Evolutionary conservation across 2,329 filamentous ascomycete genomes (phyloP).

Genomic region (Sphaerulina populicola): DNA sequence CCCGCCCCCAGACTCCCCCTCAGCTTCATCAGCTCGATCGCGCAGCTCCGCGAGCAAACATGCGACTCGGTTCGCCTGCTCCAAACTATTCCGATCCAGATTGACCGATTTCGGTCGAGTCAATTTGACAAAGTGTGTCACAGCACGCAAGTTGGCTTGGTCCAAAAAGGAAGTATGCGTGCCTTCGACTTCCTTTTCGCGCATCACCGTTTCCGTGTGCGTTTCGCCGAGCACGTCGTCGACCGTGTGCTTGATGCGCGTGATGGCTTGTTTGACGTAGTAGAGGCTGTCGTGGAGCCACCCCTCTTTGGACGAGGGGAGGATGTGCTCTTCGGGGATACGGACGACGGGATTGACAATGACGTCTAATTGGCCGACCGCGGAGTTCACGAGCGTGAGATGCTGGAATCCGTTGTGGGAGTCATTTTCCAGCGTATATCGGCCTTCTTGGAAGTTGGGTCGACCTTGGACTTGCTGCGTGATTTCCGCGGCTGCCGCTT

Average conservation of each 20-base stretch:
- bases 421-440: background rate
- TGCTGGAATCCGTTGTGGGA: background rate
- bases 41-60: too few relatives aligned
- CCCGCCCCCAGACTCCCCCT: too few relatives aligned
- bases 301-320: conserved; percentile 1
- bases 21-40: too few relatives aligned
- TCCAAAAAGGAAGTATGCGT: conserved; percentile 11
- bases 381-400: background rate
- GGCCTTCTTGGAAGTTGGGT: background rate
- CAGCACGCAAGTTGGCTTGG: conserved; percentile 15
- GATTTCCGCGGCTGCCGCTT: conserved; percentile 3
- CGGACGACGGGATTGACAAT: background rate
- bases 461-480: background rate
- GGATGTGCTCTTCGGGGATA: conserved; percentile 1
- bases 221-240: conserved; percentile 9
- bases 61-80: too few relatives aligned
- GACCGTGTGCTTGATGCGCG: background rate
- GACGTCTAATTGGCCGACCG: conserved; percentile 7
- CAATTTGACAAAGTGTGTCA: conserved; percentile 6
- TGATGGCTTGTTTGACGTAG: conserved; percentile 2
- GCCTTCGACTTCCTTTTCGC: background rate
- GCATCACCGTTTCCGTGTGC: background rate
- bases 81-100: too few relatives aligned
- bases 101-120: too few relatives aligned
- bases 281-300: conserved; percentile 2